These are phyloP conservation scores for Lactuca saligna DNA, from an alignment of 129 eudicot species.

Conservation along the genomic window DNA sequence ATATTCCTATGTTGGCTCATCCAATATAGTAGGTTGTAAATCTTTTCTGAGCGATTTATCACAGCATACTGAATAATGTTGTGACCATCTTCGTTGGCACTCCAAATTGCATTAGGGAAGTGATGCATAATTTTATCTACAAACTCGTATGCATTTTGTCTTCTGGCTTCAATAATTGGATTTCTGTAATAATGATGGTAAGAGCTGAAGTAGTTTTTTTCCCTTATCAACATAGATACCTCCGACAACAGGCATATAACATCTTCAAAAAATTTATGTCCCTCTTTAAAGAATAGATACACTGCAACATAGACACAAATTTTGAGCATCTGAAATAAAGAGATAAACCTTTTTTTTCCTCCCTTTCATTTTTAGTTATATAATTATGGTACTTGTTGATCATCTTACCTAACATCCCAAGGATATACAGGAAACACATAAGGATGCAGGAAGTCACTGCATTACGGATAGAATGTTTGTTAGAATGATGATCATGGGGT, in stretches of 20 bases:
- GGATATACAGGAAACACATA: too few species aligned
- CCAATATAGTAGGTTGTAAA: neutral
- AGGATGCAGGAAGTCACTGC: too few species aligned
- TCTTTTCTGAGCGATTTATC: neutral
- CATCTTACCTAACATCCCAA: too few species aligned
- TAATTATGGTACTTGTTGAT: too few species aligned
- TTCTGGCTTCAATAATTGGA: neutral
- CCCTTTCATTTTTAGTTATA: too few species aligned
- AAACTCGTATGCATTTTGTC: neutral
- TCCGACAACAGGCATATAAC: accelerated
- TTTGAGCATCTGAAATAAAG: too few species aligned
- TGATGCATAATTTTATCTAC: neutral
- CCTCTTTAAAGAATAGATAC: neutral
- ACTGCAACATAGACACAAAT: neutral
- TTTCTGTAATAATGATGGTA: neutral
- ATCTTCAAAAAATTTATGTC: neutral
- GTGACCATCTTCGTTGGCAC: too few species aligned
- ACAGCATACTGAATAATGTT: too few species aligned
- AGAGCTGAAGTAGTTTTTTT: too few species aligned
- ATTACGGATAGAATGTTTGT: too few species aligned
- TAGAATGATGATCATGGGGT: neutral
- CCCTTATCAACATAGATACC: neutral
- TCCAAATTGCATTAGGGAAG: neutral
- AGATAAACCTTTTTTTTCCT: too few species aligned
- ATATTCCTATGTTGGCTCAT: neutral